Evolutionary conservation across 1,139 yeast genomes (phyloP).

Genomic region (Magnusiomyces suaveolens): DNA sequence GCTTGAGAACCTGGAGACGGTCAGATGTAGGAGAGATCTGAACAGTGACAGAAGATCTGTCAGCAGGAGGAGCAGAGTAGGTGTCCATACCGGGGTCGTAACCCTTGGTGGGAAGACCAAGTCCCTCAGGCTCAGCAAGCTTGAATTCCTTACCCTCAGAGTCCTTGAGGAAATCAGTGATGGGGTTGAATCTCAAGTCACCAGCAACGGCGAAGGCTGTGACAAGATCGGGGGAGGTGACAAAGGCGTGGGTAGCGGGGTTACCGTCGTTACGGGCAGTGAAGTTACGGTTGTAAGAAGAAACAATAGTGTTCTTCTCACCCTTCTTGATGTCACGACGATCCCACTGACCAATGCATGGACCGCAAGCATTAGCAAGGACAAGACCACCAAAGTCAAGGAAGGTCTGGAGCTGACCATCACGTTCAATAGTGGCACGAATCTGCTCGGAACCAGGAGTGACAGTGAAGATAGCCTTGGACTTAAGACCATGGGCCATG

Average conservation of each 20-base stretch:
- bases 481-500: constrained; percentile 72
- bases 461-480: constrained; percentile 84
- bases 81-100: constrained; percentile 77
- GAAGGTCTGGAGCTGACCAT: constrained; percentile 73
- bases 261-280: constrained; percentile 96
- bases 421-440: constrained; percentile 93
- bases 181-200: constrained; percentile 77
- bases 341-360: constrained; percentile 99
- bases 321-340: constrained; percentile 89
- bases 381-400: constrained; percentile 82
- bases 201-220: constrained; percentile 96
- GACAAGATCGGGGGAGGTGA: constrained; percentile 94
- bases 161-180: constrained; percentile 61
- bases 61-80: constrained; percentile 94
- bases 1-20: constrained; percentile 76
- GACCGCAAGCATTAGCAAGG: constrained; percentile 96
- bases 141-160: constrained; percentile 61
- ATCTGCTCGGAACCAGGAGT: constrained; percentile 99
- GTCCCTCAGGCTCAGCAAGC: constrained; percentile 64
- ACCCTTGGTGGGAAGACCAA: constrained; percentile 70
- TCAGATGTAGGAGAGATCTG: constrained; percentile 68
- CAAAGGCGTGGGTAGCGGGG: constrained; percentile 90
- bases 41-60: constrained; percentile 67
- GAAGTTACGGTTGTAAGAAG: constrained; percentile 94
- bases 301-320: constrained; percentile 79